Conservation (phyloP, 768 basidiomycete species). For the Rubroboletus satanas region DNA sequence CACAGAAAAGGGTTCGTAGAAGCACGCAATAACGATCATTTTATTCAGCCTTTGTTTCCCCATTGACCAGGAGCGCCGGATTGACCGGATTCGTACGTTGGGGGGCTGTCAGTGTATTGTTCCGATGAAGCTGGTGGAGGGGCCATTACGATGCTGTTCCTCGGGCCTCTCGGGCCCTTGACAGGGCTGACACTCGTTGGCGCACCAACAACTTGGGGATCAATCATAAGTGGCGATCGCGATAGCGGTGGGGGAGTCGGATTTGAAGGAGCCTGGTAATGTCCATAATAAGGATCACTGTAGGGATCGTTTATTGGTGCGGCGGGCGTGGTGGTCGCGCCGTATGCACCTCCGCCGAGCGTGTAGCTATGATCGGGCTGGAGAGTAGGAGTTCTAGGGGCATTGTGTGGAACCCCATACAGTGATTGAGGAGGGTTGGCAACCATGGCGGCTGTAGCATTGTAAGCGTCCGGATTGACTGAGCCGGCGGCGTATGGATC, state of each 20-base stretch:
- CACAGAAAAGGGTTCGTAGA: neutral
- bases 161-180: constrained; percentile 41
- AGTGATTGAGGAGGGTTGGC: constrained; percentile 13
- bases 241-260: constrained; percentile 31
- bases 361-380: constrained; percentile 52
- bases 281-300: constrained; percentile 28
- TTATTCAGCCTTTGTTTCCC: constrained; percentile 39
- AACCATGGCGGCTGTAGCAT: constrained; percentile 22
- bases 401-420: constrained; percentile 13
- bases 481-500: constrained; percentile 45
- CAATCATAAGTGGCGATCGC: constrained; percentile 37
- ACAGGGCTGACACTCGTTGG: constrained; percentile 37
- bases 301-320: constrained; percentile 33
- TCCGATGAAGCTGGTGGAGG: constrained; percentile 17
- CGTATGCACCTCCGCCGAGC: constrained; percentile 56
- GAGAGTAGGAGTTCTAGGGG: constrained; percentile 14
- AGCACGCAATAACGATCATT: neutral
- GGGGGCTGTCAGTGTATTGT: constrained; percentile 53
- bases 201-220: constrained; percentile 32
- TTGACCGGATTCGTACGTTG: constrained; percentile 58
- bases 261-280: constrained; percentile 16
- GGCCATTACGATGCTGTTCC: constrained; percentile 22
- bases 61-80: constrained; percentile 49
- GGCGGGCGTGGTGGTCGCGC: constrained; percentile 41
- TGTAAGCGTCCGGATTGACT: constrained; percentile 42